A percentile compares a stretch with the other conserved stretches of the same genome.
These are phyloP conservation scores for Klebsormidium nitens DNA, from an alignment of 139 green algal species.

Conservation along the genomic window DNA sequence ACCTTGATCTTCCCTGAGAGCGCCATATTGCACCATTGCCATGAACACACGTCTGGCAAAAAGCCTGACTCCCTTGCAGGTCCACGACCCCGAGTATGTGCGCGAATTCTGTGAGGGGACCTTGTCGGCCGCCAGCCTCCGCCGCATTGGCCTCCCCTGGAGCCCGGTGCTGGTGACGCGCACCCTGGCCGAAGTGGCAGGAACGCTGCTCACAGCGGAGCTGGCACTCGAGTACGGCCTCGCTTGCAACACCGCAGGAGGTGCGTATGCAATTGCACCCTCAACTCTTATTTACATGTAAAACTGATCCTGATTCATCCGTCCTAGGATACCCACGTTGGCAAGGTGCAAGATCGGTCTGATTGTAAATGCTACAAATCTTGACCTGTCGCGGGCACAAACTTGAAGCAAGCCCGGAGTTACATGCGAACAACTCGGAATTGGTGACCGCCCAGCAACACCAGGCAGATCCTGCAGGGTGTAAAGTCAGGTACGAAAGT, in stretches of 20 bases:
- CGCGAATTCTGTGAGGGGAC: constrained; percentile 40
- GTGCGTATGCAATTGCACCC: not conserved
- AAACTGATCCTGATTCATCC: constrained; percentile 77
- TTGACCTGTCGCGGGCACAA: no score
- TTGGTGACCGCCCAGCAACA: no score
- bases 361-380: no score
- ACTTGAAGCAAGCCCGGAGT: constrained; percentile 10
- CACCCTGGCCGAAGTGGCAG: constrained; percentile 49
- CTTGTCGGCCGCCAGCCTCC: constrained; percentile 37
- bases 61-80: no score
- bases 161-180: constrained; percentile 42
- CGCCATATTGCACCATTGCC: no score
- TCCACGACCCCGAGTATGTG: constrained; percentile 34
- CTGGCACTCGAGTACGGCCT: constrained; percentile 72
- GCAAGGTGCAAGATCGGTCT: no score
- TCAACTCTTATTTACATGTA: not conserved
- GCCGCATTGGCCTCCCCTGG: constrained; percentile 45
- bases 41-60: no score
- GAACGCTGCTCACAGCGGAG: constrained; percentile 78
- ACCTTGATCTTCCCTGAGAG: no score
- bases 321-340: no score
- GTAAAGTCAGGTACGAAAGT: no score
- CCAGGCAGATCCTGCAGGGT: no score
- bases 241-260: constrained; percentile 42
- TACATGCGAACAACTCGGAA: not conserved